Evolutionary conservation across 352 stramenopile genomes (phyloP).

Genomic region (Elongisporangium prolatum): DNA sequence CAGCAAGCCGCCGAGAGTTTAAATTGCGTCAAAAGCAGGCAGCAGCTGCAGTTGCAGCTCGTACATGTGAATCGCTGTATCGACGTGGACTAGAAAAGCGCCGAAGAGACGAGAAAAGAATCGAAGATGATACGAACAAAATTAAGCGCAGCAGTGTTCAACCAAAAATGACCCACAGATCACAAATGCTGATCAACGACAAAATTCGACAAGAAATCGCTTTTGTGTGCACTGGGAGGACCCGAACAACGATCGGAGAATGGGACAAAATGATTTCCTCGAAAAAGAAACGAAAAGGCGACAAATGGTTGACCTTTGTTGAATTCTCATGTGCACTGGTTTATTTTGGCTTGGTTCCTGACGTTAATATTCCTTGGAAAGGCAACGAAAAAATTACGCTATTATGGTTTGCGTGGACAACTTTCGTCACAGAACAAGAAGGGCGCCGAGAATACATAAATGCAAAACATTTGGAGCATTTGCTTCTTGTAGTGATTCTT

Average conservation of each 20-base stretch:
- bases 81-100: slow-evolving; percentile 36
- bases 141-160: slow-evolving; percentile 15
- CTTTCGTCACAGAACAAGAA: slow-evolving; percentile 13
- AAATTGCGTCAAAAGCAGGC: slow-evolving; percentile 13
- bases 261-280: neutral
- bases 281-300: neutral
- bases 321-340: slow-evolving; percentile 57
- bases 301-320: slow-evolving; percentile 22
- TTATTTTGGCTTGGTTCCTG: slow-evolving; percentile 49
- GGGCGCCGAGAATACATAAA: slow-evolving; percentile 1
- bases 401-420: slow-evolving; percentile 48
- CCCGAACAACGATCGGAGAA: neutral
- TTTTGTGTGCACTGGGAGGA: slow-evolving; percentile 20
- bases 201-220: slow-evolving; percentile 27
- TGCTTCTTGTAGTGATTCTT: slow-evolving; percentile 22
- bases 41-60: slow-evolving; percentile 13
- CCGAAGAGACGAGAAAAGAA: slow-evolving; percentile 17
- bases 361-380: slow-evolving; percentile 31
- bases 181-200: slow-evolving; percentile 30
- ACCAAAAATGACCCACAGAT: slow-evolving; percentile 31
- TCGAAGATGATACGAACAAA: slow-evolving; percentile 15
- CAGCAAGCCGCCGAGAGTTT: slow-evolving; percentile 10
- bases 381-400: slow-evolving; percentile 26
- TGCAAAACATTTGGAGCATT: slow-evolving; percentile 10
- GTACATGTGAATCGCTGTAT: slow-evolving; percentile 50